Evolutionary conservation across 2,329 filamentous ascomycete genomes (phyloP).

Genomic region (Monilinia laxa): DNA sequence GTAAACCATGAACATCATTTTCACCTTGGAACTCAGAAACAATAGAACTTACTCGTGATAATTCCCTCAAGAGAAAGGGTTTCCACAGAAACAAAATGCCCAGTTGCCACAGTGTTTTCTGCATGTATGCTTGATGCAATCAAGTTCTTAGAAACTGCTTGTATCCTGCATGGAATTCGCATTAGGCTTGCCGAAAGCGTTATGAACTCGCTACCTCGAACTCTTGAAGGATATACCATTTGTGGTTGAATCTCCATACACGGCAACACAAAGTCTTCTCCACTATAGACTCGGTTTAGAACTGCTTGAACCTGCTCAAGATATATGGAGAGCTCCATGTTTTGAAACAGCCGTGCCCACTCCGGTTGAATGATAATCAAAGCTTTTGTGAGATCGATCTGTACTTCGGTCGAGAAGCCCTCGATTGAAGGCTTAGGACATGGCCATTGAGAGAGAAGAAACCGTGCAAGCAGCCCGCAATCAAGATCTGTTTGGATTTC

Average conservation of each 20-base stretch:
- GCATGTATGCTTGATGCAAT: no score
- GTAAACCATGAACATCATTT: no score
- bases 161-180: no score
- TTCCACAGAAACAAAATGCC: no score
- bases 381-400: conserved; percentile 45
- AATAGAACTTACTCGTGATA: neutral
- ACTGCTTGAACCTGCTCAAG: conserved; percentile 46
- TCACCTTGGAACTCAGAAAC: neutral
- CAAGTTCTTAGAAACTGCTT: no score
- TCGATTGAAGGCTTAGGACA: conserved; percentile 40
- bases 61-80: no score
- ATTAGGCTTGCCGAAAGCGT: no score
- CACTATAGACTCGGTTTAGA: conserved; percentile 39
- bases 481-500: conserved; percentile 40
- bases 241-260: no score
- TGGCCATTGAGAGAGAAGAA: conserved; percentile 50
- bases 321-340: conserved; percentile 48
- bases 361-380: conserved; percentile 45
- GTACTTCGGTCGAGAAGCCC: conserved; percentile 34
- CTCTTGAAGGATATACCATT: no score
- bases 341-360: conserved; percentile 51
- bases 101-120: no score
- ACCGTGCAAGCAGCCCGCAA: conserved; percentile 43
- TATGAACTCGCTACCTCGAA: no score
- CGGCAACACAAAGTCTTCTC: neutral